Evolutionary conservation across 805 yeast species (phyloP), one percentile per base, ranked within the genome.

Genomic region (Kodamaea sagamina): DNA sequence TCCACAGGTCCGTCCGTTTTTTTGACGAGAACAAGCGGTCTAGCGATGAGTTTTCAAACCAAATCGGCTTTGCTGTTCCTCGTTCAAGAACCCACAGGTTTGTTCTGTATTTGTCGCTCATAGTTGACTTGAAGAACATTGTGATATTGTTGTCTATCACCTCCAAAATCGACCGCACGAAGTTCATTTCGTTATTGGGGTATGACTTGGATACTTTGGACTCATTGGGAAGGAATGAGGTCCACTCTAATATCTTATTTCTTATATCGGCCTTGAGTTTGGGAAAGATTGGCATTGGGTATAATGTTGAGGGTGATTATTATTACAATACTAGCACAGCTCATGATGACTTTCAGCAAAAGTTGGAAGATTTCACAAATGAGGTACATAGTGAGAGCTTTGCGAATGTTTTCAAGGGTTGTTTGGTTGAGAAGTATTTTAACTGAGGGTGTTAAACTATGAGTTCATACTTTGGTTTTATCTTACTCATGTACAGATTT

Each of bases 61-160:
- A 39, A 13, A 17, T 61, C 8, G 62, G 55, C 4, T 54, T 47
- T 42, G 36, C 47, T 9, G 37, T 55, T 11, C 63, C 65, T 38
- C 48, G 32, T 21, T 41, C 42, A 2, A 24, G 26, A 10, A 32
- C 27, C 19, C 39, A 31, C 26, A 42, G 27, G 11, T 65, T 62
- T 40, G 42, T 59, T 35, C 51, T 50, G 4, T 60, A 59, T 41
- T 40, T 65, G 12, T 32, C 36, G 9, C 47, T 49, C n/a, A 54
- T 61, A 6, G 56, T 67, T n/a, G 67, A 66, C 43, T 51, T 57
- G 41, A 66, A 68, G 47, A 53, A 51, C 19, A 62, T 65, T 35
- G 49, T 67, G 15, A 47, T 65, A 36, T 47, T 67, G 6, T 49
- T 68, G 27, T 53, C 67, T 3, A 46, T 56, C 16, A 52, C 60